A percentile compares a stretch with the other conserved stretches of the same genome.
These are phyloP conservation scores for Trichoderma koningii DNA, from an alignment of 2,329 filamentous ascomycete genomes.

Conservation along the genomic window DNA sequence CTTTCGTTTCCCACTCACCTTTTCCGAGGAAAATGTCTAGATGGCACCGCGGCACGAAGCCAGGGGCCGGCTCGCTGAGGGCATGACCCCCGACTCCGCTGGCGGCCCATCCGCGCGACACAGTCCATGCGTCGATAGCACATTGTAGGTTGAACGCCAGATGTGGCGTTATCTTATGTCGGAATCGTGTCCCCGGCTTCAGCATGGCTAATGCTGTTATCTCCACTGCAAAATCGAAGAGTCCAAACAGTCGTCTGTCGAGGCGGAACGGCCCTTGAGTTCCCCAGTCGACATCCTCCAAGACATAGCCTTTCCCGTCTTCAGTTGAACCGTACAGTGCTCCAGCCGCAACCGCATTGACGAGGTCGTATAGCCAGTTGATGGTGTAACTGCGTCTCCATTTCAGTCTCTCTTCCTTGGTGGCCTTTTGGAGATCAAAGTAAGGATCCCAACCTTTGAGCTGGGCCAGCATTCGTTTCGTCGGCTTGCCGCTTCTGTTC, in stretches of 20 bases:
- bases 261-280: slow-evolving; percentile 37
- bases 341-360: slow-evolving; percentile 48
- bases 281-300: slow-evolving; percentile 48
- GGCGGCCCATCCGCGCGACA: slow-evolving; percentile 48
- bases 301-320: slow-evolving; percentile 38
- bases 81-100: slow-evolving; percentile 40
- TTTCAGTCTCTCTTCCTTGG: slow-evolving; percentile 42
- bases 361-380: slow-evolving; percentile 55
- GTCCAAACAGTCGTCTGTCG: slow-evolving; percentile 45
- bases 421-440: slow-evolving; percentile 43
- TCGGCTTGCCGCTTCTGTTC: slow-evolving; percentile 49
- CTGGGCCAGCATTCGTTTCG: slow-evolving; percentile 45
- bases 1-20: slow-evolving; percentile 32
- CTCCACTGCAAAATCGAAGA: slow-evolving; percentile 49
- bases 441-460: slow-evolving; percentile 47
- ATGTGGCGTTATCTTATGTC: slow-evolving; percentile 47
- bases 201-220: slow-evolving; percentile 51
- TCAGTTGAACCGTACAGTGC: slow-evolving; percentile 44
- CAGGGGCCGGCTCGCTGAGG: slow-evolving; percentile 38
- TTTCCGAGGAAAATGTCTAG: slow-evolving; percentile 49
- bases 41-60: slow-evolving; percentile 45
- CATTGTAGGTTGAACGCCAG: slow-evolving; percentile 54
- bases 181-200: slow-evolving; percentile 43
- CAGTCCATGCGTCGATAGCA: slow-evolving; percentile 51
- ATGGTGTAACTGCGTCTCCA: slow-evolving; percentile 54